Evolutionary conservation across 495 filamentous ascomycete genomes (phyloP), one percentile per base, ranked within the genome.

Genomic region (Talaromyces wortmannii): DNA sequence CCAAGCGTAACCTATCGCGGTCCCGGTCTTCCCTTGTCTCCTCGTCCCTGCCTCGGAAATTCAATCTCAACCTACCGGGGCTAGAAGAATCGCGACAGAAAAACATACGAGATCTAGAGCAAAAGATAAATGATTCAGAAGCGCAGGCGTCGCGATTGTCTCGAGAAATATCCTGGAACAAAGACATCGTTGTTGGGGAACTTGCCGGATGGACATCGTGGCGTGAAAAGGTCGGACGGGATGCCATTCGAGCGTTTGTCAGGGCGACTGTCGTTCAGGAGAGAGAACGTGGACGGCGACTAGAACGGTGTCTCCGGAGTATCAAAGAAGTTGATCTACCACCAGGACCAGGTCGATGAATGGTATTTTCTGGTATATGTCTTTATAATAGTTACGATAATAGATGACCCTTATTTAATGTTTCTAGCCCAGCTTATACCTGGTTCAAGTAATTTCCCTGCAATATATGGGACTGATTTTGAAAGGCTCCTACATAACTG

Each of bases 131-230:
- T 46, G 79, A 82, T 23, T 78, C 77, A 12, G 78, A 86, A 57
- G 66, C 74, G 15, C 88, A 96, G 60, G 71, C 87, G 7, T 76
- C 82, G 33, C 76, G 74, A 23, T 65, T 96, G 15, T 84, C 85
- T 0, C 81, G 81, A 48, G 95, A 99, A 63, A 68, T 99, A 16
- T 73, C 89, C 33, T 97, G 95, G 65, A 96, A 91, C 50, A 92
- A 96, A 70, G 88, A 92, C 67, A 89, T 92, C 8, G 92, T 97
- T 6, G 92, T 95, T 11, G 77, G 83, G 7, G 95, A 99, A 67
- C 65, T 99, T 56, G 92, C 94, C 1, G 92, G 90, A 2, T 97
- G 92, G 88, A 89, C 95, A 61, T 90, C 94, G 12, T 83, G 89
- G 75, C 84, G 91, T 50, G 90, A 86, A 59, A 83, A 82, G 59